Evolutionary conservation across 306 rosid species (phyloP).

Genomic region (Prunus padus): DNA sequence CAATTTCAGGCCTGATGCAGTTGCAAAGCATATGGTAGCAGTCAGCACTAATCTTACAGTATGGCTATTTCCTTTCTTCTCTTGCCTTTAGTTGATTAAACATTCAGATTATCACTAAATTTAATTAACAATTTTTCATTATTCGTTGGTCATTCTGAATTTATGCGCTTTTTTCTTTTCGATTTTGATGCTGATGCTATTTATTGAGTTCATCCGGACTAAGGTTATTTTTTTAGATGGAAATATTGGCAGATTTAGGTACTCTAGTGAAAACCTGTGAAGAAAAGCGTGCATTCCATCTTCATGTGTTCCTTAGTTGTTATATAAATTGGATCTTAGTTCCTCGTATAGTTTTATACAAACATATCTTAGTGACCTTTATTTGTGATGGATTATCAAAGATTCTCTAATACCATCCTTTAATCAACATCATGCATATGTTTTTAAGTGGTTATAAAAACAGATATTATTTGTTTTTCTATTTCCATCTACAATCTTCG

Average conservation of each 20-base stretch:
- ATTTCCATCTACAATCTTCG: neutral
- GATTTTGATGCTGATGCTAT: neutral
- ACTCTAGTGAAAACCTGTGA: neutral
- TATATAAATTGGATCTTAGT: neutral
- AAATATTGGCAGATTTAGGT: neutral
- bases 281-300: neutral
- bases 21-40: too few species aligned
- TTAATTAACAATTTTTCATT: neutral
- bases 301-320: too few species aligned
- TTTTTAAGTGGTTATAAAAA: neutral
- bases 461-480: neutral
- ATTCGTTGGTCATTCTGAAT: neutral
- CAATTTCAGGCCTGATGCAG: too few species aligned
- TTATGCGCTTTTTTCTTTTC: neutral
- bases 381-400: neutral
- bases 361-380: neutral
- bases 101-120: neutral
- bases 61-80: too few species aligned
- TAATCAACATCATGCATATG: neutral
- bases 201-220: neutral
- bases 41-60: too few species aligned
- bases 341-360: neutral
- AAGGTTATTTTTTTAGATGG: neutral
- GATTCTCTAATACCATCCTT: neutral
- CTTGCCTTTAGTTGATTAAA: neutral